A percentile compares a stretch with the other conserved stretches of the same genome.
Evolutionary conservation across 2,329 filamentous ascomycete species (phyloP).

Genomic region (Stemphylium vesicarium): DNA sequence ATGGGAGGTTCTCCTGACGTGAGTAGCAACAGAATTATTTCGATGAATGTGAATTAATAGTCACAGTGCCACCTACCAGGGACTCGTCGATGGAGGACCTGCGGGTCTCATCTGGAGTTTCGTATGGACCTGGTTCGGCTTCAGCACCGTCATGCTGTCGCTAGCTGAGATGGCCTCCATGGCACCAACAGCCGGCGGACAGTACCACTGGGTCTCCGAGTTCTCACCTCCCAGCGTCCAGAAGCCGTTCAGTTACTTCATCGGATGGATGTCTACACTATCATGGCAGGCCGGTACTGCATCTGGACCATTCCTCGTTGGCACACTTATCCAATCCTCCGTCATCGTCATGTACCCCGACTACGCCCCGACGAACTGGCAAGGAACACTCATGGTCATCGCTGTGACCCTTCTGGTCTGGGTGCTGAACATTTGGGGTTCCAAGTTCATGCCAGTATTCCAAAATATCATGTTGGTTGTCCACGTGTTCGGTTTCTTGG

Average conservation of each 20-base stretch:
- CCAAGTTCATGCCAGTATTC: slow-evolving; percentile 41
- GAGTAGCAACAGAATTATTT: not conserved
- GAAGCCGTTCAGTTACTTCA: slow-evolving; percentile 36
- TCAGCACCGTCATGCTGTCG: slow-evolving; percentile 40
- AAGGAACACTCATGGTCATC: slow-evolving; percentile 58
- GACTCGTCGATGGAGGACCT: slow-evolving; percentile 40
- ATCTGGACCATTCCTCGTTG: slow-evolving; percentile 56
- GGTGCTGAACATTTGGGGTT: slow-evolving; percentile 50
- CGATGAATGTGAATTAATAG: slow-evolving; percentile 4
- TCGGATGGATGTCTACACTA: slow-evolving; percentile 58
- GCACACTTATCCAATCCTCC: slow-evolving; percentile 55
- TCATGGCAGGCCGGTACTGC: slow-evolving; percentile 60
- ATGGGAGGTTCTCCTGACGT: slow-evolving; percentile 45
- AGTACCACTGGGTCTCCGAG: slow-evolving; percentile 47
- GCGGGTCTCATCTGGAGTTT: slow-evolving; percentile 46
- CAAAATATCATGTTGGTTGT: slow-evolving; percentile 47
- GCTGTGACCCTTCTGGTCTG: slow-evolving; percentile 54
- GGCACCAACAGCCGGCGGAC: slow-evolving; percentile 45
- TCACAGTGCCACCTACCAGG: slow-evolving; percentile 35
- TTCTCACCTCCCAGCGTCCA: slow-evolving; percentile 39
- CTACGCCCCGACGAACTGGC: slow-evolving; percentile 54
- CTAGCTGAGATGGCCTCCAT: slow-evolving; percentile 47
- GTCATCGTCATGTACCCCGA: slow-evolving; percentile 52
- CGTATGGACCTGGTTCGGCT: slow-evolving; percentile 44
- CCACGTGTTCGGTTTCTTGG: slow-evolving; percentile 55